phyloP scores from a whole-genome alignment of 1,284 basidiomycete species.

The Ganoderma meredithae region DNA sequence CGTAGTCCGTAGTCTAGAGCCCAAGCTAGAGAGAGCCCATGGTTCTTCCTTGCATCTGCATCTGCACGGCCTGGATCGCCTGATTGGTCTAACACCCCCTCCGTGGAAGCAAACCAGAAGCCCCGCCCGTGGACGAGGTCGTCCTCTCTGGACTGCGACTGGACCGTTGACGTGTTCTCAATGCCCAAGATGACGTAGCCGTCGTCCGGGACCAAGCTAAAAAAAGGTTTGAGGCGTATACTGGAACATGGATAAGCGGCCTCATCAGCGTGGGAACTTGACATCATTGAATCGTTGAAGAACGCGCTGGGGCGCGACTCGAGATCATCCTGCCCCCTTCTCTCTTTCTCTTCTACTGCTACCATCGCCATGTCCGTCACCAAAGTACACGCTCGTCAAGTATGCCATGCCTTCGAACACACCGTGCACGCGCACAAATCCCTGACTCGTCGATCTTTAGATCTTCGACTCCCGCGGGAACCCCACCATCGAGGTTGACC shows the following conservation, averaged over 20 bases:
- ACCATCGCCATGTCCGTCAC: conserved; percentile 77
- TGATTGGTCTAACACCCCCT: too few relatives aligned
- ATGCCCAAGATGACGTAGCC: neutral
- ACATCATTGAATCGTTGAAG: conserved; percentile 21
- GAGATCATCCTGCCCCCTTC: conserved; percentile 18
- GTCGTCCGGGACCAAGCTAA: conserved; percentile 7
- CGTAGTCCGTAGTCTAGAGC: too few relatives aligned
- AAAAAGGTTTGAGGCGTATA: neutral
- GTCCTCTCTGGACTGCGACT: too few relatives aligned
- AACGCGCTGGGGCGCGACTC: conserved; percentile 22
- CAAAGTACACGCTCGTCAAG: conserved; percentile 90
- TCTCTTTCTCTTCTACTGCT: conserved; percentile 37
- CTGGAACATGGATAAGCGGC: conserved; percentile 28
- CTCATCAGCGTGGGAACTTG: conserved; percentile 26
- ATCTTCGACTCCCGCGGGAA: conserved; percentile 98
- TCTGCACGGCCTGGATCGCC: too few relatives aligned
- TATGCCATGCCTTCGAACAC: conserved; percentile 43
- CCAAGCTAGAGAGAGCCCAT: too few relatives aligned
- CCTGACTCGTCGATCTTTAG: conserved; percentile 70
- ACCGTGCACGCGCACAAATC: neutral
- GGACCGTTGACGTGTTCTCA: too few relatives aligned
- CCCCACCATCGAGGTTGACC: conserved; percentile 95
- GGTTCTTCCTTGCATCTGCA: too few relatives aligned
- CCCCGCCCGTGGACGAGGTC: too few relatives aligned
- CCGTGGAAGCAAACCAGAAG: too few relatives aligned